These are phyloP conservation scores for Gracilaria domingensis DNA, from an alignment of 23 red algal genomes.

Conservation along the genomic window DNA sequence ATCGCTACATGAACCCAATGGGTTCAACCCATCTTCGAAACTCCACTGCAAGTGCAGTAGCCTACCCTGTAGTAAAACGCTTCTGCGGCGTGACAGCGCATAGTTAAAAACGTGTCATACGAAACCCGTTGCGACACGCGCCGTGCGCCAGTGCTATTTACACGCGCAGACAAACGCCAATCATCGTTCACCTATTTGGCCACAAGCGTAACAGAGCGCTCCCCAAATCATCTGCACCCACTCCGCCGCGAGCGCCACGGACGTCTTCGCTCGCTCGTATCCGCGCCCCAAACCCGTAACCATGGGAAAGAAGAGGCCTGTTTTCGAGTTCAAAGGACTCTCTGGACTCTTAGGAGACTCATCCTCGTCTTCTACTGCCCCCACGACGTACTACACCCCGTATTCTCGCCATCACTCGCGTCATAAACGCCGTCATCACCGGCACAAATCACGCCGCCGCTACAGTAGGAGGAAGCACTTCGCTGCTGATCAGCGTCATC, in stretches of 20 bases:
- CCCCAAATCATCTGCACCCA: not conserved
- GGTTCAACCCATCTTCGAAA: no score
- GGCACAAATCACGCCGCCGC: not conserved
- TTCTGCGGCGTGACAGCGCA: no score
- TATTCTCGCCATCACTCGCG: not conserved
- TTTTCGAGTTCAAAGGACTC: slow-evolving; percentile 41
- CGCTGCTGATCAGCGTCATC: slow-evolving; percentile 7
- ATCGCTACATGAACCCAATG: no score
- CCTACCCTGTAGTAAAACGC: no score
- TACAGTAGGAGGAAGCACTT: slow-evolving; percentile 18
- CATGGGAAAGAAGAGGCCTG: slow-evolving; percentile 37
- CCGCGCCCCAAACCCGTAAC: not conserved
- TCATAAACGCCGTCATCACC: not conserved
- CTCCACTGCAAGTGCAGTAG: no score
- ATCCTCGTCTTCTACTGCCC: not conserved
- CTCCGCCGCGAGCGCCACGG: not conserved
- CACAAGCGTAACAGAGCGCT: not conserved
- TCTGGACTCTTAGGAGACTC: slow-evolving; percentile 4
- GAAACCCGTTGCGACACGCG: not conserved
- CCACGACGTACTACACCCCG: not conserved
- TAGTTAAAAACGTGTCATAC: not conserved
- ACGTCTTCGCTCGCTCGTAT: not conserved
- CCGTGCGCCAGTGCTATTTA: slow-evolving; percentile 22
- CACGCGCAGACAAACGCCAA: not conserved
- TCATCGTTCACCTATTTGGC: not conserved